Evolutionary conservation across 108 stramenopile genomes (phyloP).

Genomic region (Fragilaria radians): DNA sequence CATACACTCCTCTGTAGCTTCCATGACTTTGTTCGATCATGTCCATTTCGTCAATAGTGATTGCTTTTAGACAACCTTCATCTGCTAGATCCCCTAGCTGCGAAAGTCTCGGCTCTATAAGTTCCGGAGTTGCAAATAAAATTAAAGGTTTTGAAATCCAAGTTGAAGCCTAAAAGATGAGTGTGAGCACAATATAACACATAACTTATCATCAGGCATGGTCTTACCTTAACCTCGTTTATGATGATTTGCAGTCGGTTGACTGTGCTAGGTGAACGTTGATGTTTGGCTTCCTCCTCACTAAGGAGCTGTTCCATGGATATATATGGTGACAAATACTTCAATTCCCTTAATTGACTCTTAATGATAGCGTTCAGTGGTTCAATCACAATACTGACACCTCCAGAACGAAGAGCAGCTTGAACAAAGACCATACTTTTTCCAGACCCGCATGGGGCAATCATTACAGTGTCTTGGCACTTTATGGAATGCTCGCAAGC

Average conservation of each 20-base stretch:
- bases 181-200: neutral
- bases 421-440: constrained; percentile 5
- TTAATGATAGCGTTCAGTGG: constrained; percentile 6
- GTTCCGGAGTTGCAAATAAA: constrained; percentile 14
- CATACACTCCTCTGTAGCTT: constrained; percentile 1
- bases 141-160: neutral
- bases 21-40: neutral
- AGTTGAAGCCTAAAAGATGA: neutral
- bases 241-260: neutral
- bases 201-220: neutral
- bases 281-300: neutral
- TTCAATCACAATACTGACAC: constrained; percentile 11
- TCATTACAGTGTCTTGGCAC: neutral
- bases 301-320: neutral
- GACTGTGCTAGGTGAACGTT: neutral
- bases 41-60: constrained; percentile 11
- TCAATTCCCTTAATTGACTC: constrained; percentile 1
- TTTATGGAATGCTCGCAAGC: neutral
- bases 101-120: neutral
- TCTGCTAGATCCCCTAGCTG: neutral
- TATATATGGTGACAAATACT: neutral
- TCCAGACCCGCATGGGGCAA: constrained; percentile 14
- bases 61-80: neutral
- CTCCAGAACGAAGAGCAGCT: constrained; percentile 1
- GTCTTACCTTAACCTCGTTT: neutral